Conservation (phyloP, 805 yeast genomes). For the Citeromyces matritensis region DNA sequence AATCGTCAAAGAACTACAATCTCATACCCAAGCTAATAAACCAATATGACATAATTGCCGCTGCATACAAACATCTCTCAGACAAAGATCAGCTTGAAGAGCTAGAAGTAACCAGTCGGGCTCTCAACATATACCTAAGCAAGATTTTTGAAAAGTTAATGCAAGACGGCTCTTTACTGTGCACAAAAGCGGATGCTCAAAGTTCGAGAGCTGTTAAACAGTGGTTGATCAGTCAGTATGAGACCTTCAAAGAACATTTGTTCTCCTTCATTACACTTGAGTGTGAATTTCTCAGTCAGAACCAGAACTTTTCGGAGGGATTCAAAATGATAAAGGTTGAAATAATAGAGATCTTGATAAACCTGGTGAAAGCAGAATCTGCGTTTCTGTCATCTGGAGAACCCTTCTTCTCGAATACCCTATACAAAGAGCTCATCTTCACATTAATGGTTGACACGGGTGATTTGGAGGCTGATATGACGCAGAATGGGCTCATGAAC, state of each 20-base stretch:
- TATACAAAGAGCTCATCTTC: constrained; percentile 25
- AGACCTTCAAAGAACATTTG: constrained; percentile 29
- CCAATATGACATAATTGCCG: constrained; percentile 14
- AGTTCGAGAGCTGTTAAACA: constrained; percentile 32
- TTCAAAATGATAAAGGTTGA: constrained; percentile 34
- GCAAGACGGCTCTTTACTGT: constrained; percentile 21
- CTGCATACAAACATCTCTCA: constrained; percentile 6
- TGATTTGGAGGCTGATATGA: constrained; percentile 18
- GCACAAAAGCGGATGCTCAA: constrained; percentile 19
- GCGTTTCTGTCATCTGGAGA: constrained; percentile 35
- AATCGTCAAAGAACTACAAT: constrained; percentile 37
- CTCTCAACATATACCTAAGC: constrained; percentile 21
- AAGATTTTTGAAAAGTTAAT: constrained; percentile 33
- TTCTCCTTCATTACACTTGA: constrained; percentile 22
- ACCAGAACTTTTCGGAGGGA: constrained; percentile 11
- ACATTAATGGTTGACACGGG: constrained; percentile 13
- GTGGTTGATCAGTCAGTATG: constrained; percentile 53
- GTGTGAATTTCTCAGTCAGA: constrained; percentile 17
- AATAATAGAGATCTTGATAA: constrained; percentile 37
- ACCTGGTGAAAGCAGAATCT: constrained; percentile 41
- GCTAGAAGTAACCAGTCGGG: constrained; percentile 13
- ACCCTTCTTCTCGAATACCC: constrained; percentile 46
- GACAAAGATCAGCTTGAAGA: constrained; percentile 9
- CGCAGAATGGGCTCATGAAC: constrained; percentile 30
- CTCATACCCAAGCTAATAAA: constrained; percentile 31